These are phyloP conservation scores for Termitomyces bulborhizus DNA, from an alignment of 768 basidiomycete species.

Conservation along the genomic window DNA sequence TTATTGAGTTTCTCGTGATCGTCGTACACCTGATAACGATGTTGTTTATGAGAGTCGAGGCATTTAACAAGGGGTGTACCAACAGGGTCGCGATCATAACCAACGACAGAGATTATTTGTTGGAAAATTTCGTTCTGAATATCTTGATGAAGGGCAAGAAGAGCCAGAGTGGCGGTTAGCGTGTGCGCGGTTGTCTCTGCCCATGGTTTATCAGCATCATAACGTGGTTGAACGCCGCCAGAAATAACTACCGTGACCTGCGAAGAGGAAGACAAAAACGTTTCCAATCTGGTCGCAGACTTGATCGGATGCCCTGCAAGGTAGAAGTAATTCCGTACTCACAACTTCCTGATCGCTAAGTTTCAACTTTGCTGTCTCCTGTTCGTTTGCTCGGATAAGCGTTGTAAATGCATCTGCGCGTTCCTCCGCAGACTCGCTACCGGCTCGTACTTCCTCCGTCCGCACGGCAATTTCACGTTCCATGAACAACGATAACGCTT, in stretches of 20 bases:
- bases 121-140: slow-evolving; percentile 35
- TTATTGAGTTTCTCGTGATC: slow-evolving; percentile 36
- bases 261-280: slow-evolving; percentile 44
- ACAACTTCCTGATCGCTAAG: slow-evolving; percentile 36
- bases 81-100: slow-evolving; percentile 27
- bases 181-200: slow-evolving; percentile 40
- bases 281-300: slow-evolving; percentile 38
- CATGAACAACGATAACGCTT: slow-evolving; percentile 30
- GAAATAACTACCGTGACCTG: slow-evolving; percentile 42
- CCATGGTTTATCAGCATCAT: neutral
- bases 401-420: slow-evolving; percentile 32
- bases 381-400: slow-evolving; percentile 40
- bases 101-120: slow-evolving; percentile 30
- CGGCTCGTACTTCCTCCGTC: slow-evolving; percentile 19
- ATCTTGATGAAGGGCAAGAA: slow-evolving; percentile 33
- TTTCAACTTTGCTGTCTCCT: slow-evolving; percentile 30
- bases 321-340: neutral
- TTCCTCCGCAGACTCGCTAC: neutral
- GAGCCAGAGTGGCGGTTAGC: slow-evolving; percentile 34
- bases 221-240: too few relatives aligned
- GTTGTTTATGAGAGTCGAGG: neutral
- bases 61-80: neutral
- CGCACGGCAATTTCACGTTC: slow-evolving; percentile 25
- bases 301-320: neutral
- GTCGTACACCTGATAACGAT: slow-evolving; percentile 24